phyloP scores from a whole-genome alignment of 2,329 filamentous ascomycete species.

The Fusarium coicis region DNA sequence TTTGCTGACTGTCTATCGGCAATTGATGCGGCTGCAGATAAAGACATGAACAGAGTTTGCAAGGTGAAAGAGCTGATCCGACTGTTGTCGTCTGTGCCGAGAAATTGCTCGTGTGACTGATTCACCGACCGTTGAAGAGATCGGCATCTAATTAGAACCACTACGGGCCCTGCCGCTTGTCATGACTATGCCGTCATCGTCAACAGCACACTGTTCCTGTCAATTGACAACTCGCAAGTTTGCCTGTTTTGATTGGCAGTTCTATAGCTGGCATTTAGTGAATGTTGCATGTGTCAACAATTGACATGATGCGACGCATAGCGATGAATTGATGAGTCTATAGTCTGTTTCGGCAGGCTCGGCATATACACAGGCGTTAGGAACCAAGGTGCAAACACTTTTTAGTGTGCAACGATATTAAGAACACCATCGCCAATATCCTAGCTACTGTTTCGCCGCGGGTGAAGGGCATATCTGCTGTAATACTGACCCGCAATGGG shows the following conservation, averaged over 20 bases:
- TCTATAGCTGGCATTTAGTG: fast-evolving
- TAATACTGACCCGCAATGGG: not conserved
- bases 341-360: not conserved
- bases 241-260: not conserved
- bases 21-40: not conserved
- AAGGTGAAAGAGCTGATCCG: not conserved
- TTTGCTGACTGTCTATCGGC: constrained; percentile 11
- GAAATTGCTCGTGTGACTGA: not conserved
- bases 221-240: not conserved
- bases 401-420: too few relatives aligned
- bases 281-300: not conserved
- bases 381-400: not conserved
- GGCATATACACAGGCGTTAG: too few relatives aligned
- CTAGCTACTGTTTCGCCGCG: too few relatives aligned
- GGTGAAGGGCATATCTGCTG: fast-evolving
- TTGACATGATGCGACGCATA: not conserved
- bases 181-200: not conserved
- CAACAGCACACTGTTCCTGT: not conserved
- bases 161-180: not conserved
- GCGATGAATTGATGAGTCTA: not conserved
- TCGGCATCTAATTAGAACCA: not conserved
- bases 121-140: not conserved
- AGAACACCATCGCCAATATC: fast-evolving
- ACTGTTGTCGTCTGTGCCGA: not conserved
- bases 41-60: not conserved